Percentiles rank a stretch among this genome's conserved stretches.
These are phyloP conservation scores for Gamsiella multidivaricata DNA, from an alignment of 192 early-diverging fungal genomes.

Conservation along the genomic window DNA sequence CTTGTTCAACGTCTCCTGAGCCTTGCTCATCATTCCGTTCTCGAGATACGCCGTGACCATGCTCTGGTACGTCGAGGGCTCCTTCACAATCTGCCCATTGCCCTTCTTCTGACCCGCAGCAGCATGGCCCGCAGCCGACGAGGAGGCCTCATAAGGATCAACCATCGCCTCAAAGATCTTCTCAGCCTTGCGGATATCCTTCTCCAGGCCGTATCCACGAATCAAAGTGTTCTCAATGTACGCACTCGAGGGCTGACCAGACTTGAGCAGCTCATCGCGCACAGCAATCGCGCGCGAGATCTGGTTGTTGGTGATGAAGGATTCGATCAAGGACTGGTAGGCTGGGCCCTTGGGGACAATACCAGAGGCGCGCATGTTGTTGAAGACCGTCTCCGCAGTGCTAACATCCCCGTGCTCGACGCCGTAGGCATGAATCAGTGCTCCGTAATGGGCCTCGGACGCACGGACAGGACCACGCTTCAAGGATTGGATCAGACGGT, in stretches of 20 bases:
- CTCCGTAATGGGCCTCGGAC: constrained; percentile 62
- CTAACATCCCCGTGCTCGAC: constrained; percentile 62
- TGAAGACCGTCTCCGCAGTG: constrained; percentile 58
- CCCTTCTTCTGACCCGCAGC: not conserved
- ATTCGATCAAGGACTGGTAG: constrained; percentile 67
- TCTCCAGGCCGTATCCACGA: constrained; percentile 60
- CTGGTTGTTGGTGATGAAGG: constrained; percentile 58
- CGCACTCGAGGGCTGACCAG: constrained; percentile 56
- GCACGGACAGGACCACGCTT: constrained; percentile 53
- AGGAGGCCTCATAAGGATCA: constrained; percentile 47
- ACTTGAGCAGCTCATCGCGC: constrained; percentile 50
- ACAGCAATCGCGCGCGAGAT: constrained; percentile 57
- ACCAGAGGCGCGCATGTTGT: constrained; percentile 47
- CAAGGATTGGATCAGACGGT: constrained; percentile 61
- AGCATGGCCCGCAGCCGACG: not conserved
- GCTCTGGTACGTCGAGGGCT: constrained; percentile 70
- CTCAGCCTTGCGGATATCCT: constrained; percentile 55
- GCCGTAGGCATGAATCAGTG: constrained; percentile 68
- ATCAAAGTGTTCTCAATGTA: constrained; percentile 72
- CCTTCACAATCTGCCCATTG: constrained; percentile 51
- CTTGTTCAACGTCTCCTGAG: constrained; percentile 23
- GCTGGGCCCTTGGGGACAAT: constrained; percentile 61
- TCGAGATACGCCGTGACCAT: constrained; percentile 66
- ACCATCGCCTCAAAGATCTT: constrained; percentile 64
- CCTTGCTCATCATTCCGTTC: constrained; percentile 38